Percentiles rank a stretch among this genome's conserved stretches.
phyloP scores from a whole-genome alignment of 495 filamentous ascomycete genomes.

The Lasiosphaeria miniovina region DNA sequence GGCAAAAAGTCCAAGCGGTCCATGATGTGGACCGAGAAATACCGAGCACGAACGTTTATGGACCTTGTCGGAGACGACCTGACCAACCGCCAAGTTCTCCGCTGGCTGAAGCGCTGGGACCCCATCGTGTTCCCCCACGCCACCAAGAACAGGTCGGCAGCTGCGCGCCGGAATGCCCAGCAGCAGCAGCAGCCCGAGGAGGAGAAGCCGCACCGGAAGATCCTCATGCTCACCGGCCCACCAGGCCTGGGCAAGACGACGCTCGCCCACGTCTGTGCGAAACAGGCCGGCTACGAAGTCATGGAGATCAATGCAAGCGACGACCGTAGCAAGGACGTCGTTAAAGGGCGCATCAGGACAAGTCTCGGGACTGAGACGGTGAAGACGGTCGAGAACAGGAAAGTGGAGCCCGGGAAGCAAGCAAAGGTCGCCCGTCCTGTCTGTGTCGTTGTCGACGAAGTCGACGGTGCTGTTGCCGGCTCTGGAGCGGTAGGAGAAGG shows the following conservation, averaged over 20 bases:
- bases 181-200: conserved; percentile 48
- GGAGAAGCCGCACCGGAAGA: conserved; percentile 73
- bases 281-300: conserved; percentile 92
- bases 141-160: conserved; percentile 48
- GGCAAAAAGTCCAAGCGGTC: conserved; percentile 47
- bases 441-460: conserved; percentile 93
- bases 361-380: conserved; percentile 90
- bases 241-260: conserved; percentile 96
- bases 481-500: conserved; percentile 67
- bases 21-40: conserved; percentile 82
- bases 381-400: conserved; percentile 69
- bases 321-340: conserved; percentile 72
- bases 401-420: conserved; percentile 53
- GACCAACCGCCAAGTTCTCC: conserved; percentile 85
- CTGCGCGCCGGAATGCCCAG: conserved; percentile 33
- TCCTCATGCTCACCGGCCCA: conserved; percentile 83
- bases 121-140: conserved; percentile 81
- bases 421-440: conserved; percentile 79
- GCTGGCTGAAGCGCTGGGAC: conserved; percentile 95
- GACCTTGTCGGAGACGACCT: conserved; percentile 93
- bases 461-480: conserved; percentile 86
- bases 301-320: conserved; percentile 87
- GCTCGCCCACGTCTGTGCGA: conserved; percentile 90
- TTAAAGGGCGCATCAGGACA: conserved; percentile 84
- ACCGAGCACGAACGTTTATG: conserved; percentile 86